These are phyloP conservation scores for Ceratocystis albifundus DNA, from an alignment of 2,329 filamentous ascomycete species.

Conservation along the genomic window DNA sequence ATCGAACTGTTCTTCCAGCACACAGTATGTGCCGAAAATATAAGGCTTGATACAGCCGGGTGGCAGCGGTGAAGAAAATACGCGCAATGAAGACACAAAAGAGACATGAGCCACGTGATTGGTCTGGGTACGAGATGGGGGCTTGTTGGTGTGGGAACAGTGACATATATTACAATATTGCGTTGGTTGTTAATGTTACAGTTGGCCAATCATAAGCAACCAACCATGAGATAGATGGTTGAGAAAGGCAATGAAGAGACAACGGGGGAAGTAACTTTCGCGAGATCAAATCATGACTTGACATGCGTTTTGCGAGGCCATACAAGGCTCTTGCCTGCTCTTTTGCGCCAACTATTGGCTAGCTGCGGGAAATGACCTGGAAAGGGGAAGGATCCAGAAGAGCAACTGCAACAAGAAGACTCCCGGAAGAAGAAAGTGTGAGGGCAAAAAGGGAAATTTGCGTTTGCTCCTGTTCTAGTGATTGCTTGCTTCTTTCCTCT, in stretches of 20 bases:
- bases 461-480: neutral
- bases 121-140: neutral
- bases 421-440: no score
- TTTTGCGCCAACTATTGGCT: neutral
- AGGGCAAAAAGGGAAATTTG: neutral
- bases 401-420: neutral
- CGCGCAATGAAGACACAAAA: neutral
- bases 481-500: neutral
- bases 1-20: neutral
- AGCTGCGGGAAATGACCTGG: neutral
- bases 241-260: neutral
- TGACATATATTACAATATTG: neutral
- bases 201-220: neutral
- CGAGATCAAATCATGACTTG: neutral
- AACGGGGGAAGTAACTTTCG: neutral
- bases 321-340: neutral
- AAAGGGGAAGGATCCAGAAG: neutral
- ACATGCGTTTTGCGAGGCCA: neutral
- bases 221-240: neutral
- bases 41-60: neutral
- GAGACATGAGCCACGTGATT: neutral
- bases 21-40: neutral
- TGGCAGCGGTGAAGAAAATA: conserved; percentile 3
- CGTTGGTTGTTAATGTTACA: neutral
- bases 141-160: neutral